Evolutionary conservation across 176 grass and related monocot species (phyloP), one percentile per base, ranked within the genome.

Genomic region (Coix lacrymajobi): DNA sequence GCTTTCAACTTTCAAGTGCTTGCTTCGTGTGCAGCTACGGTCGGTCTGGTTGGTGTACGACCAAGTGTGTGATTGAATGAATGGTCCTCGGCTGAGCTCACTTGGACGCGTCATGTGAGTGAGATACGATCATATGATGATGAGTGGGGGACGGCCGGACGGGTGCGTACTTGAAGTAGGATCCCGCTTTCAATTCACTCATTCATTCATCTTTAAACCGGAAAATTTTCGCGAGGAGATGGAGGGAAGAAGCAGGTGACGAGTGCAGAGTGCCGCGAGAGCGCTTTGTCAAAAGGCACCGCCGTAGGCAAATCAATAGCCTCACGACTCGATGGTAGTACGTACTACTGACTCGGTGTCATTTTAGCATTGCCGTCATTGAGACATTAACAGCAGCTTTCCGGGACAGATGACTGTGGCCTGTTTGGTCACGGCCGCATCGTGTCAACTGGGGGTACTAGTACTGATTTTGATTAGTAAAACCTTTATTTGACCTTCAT

Each of bases 211-310:
- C 9, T 73, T 63, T 32, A 6, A 57, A 81, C 2, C 3, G 19
- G 51, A 9, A 54, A 56, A n/a, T n/a, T 17, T 87, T 82, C 29
- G 38, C 11, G 12, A 63, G 24, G 51, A 63, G 31, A 43, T 63
- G 79, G 86, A 83, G 86, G 79, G 79, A 77, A 82, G 51, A 49
- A 76, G 48, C 52, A 56, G 54, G 22, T 58, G 54, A 25, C 54
- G 9, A 58, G 54, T 24, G 54, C 54, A 57, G 54, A 54, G 43
- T 14, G 43, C 11, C 14, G 43, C 0, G 51, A 7, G 32, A 36
- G 24, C 17, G 73, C 74, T 79, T 88, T 75, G 79, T 24, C 73
- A 25, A 46, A 78, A 57, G 48, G 65, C 75, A 7, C 28, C 4
- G 64, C 64, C 40, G 37, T 69, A 69, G 25, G 58, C 76, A 80